phyloP scores from a whole-genome alignment of 176 grass and related monocot genomes.

The Oryza officinalis region DNA sequence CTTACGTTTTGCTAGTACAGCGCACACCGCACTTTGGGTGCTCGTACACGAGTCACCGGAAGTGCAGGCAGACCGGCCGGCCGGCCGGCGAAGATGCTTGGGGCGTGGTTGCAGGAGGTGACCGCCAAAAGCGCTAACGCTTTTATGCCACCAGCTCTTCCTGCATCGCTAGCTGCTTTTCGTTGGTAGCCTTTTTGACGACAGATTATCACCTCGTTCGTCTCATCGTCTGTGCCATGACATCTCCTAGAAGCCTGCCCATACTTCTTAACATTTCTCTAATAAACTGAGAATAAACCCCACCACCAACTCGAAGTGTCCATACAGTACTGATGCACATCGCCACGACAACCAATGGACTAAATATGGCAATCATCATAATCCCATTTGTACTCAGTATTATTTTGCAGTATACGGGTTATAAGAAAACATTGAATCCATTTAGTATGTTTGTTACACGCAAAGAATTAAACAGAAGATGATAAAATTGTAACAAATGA shows the following conservation, averaged over 20 bases:
- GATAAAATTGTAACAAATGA: too few relatives aligned
- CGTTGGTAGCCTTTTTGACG: not conserved
- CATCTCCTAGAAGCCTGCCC: not conserved
- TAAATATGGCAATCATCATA: too few relatives aligned
- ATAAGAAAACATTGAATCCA: too few relatives aligned
- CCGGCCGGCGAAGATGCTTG: not conserved
- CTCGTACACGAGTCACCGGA: slow-evolving; percentile 1
- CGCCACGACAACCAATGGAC: too few relatives aligned
- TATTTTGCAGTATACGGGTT: too few relatives aligned
- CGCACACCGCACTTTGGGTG: slow-evolving; percentile 41
- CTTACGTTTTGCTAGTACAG: not conserved
- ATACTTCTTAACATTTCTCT: too few relatives aligned
- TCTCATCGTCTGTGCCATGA: not conserved
- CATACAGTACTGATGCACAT: too few relatives aligned
- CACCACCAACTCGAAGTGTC: too few relatives aligned
- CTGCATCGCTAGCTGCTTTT: not conserved
- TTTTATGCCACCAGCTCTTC: slow-evolving; percentile 23
- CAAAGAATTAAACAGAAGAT: too few relatives aligned
- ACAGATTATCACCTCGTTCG: not conserved
- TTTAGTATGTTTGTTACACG: too few relatives aligned
- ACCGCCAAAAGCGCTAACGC: slow-evolving; percentile 6
- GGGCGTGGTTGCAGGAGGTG: not conserved
- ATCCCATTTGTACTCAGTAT: too few relatives aligned
- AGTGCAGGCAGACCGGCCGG: not conserved
- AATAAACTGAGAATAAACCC: too few relatives aligned